phyloP scores from a whole-genome alignment of 2,329 filamentous ascomycete species.

The Stagonosporopsis vannaccii region DNA sequence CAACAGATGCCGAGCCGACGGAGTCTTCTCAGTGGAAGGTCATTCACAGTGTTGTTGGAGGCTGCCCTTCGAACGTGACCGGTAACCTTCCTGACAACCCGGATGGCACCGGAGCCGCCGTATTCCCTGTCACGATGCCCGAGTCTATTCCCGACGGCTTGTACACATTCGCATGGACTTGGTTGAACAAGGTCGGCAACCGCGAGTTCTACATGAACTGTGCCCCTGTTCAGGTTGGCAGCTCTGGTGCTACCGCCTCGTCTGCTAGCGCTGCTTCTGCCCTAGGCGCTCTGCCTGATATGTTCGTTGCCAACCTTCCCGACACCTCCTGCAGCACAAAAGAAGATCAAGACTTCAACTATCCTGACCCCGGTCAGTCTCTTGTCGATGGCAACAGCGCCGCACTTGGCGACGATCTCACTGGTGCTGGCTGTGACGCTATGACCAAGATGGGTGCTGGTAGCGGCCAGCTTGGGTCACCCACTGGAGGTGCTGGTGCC shows the following conservation, averaged over 20 bases:
- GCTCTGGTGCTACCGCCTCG: slow-evolving; percentile 49
- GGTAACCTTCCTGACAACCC: slow-evolving; percentile 51
- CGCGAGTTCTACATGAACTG: slow-evolving; percentile 99
- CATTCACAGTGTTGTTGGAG: slow-evolving; percentile 85
- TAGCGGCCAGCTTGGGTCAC: slow-evolving; percentile 37
- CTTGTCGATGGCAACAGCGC: slow-evolving; percentile 48
- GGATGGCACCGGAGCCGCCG: slow-evolving; percentile 62
- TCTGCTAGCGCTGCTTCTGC: slow-evolving; percentile 29
- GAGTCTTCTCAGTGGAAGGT: slow-evolving; percentile 77
- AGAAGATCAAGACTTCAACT: slow-evolving; percentile 63
- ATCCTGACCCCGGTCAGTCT: slow-evolving; percentile 69
- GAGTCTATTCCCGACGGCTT: slow-evolving; percentile 73
- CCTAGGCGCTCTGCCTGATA: slow-evolving; percentile 70
- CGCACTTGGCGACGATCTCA: slow-evolving; percentile 39
- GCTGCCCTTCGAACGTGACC: slow-evolving; percentile 71
- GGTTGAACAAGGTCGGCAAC: slow-evolving; percentile 93
- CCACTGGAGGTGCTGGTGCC: slow-evolving; percentile 18
- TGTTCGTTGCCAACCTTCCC: slow-evolving; percentile 76
- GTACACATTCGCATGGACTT: slow-evolving; percentile 88
- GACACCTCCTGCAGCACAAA: slow-evolving; percentile 64
- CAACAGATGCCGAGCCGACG: slow-evolving; percentile 74
- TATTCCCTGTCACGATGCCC: slow-evolving; percentile 76
- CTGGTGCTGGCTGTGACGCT: slow-evolving; percentile 39
- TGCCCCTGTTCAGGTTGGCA: slow-evolving; percentile 72
- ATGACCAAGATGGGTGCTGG: slow-evolving; percentile 43